These are phyloP conservation scores for Ustilago tritici DNA, from an alignment of 1,284 basidiomycete genomes.

Conservation along the genomic window DNA sequence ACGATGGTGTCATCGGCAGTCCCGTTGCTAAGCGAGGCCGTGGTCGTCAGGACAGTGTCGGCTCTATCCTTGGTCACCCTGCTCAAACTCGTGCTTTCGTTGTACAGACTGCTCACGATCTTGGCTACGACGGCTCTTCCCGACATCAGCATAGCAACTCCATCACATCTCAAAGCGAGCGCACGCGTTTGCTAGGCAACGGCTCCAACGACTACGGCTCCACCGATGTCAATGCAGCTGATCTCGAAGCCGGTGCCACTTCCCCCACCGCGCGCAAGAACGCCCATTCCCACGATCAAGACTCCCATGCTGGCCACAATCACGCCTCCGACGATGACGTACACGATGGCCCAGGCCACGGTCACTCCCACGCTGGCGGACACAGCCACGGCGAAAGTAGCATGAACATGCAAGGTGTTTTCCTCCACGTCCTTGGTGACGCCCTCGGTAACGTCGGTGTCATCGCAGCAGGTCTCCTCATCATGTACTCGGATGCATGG, in stretches of 20 bases:
- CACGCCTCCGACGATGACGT: conserved; percentile 56
- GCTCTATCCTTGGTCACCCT: conserved; percentile 81
- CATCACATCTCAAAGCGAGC: conserved; percentile 33
- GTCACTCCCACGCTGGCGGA: conserved; percentile 75
- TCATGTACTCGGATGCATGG: conserved; percentile 59
- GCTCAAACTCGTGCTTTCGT: conserved; percentile 88
- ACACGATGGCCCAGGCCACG: conserved; percentile 69
- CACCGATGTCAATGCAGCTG: conserved; percentile 31
- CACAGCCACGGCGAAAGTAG: conserved; percentile 73
- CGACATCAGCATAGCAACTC: conserved; percentile 42
- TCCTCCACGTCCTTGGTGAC: conserved; percentile 95
- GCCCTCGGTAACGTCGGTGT: conserved; percentile 95
- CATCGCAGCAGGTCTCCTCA: conserved; percentile 85
- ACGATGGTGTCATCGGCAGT: conserved; percentile 14
- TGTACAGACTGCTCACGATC: conserved; percentile 86
- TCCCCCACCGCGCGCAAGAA: conserved; percentile 53
- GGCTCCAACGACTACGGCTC: conserved; percentile 43
- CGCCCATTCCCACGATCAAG: conserved; percentile 41
- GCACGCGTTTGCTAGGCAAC: conserved; percentile 33
- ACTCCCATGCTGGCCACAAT: conserved; percentile 44
- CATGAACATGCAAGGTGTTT: conserved; percentile 97
- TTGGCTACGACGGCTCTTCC: conserved; percentile 70
- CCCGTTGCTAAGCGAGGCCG: conserved; percentile 28
- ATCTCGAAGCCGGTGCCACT: conserved; percentile 48
- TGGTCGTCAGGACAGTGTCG: conserved; percentile 47